A percentile compares a stretch with the other conserved stretches of the same genome.
Evolutionary conservation across 768 basidiomycete genomes (phyloP).

Genomic region (Cubamyces sp.): DNA sequence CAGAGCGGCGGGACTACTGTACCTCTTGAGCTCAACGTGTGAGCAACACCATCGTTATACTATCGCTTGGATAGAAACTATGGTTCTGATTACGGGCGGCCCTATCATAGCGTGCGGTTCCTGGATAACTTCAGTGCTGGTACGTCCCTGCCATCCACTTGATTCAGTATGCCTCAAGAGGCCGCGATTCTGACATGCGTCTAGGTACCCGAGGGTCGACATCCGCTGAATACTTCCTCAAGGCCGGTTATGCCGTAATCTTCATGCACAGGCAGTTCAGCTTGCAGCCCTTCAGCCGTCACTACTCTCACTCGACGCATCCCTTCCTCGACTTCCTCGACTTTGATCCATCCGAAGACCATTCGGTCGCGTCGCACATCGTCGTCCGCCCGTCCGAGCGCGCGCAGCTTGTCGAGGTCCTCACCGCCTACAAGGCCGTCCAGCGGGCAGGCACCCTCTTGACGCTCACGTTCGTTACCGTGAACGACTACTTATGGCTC

Average conservation of each 20-base stretch:
- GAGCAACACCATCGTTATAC: conserved; percentile 44
- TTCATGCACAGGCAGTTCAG: conserved; percentile 99
- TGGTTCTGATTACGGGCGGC: conserved; percentile 25
- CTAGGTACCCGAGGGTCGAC: conserved; percentile 94
- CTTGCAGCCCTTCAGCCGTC: conserved; percentile 94
- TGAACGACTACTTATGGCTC: conserved; percentile 96
- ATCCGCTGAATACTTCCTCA: conserved; percentile 97
- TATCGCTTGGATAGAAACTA: not conserved
- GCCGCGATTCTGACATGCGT: not conserved
- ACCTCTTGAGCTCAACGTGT: conserved; percentile 98
- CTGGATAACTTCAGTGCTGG: conserved; percentile 99
- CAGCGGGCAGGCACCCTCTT: conserved; percentile 75
- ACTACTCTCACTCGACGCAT: conserved; percentile 98
- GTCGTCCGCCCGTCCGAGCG: conserved; percentile 70
- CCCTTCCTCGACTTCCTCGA: conserved; percentile 96
- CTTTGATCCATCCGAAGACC: conserved; percentile 44
- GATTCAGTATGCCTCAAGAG: not conserved
- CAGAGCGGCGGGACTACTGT: conserved; percentile 99
- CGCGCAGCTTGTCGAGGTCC: conserved; percentile 66
- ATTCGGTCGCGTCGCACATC: conserved; percentile 48
- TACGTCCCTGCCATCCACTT: conserved; percentile 40
- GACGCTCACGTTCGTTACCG: conserved; percentile 88
- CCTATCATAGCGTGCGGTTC: conserved; percentile 83
- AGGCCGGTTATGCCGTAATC: conserved; percentile 94
- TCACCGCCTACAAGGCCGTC: conserved; percentile 80